Evolutionary conservation across 2,329 filamentous ascomycete genomes (phyloP), one percentile per base, ranked within the genome.

Genomic region (Trichophyton rubrum): DNA sequence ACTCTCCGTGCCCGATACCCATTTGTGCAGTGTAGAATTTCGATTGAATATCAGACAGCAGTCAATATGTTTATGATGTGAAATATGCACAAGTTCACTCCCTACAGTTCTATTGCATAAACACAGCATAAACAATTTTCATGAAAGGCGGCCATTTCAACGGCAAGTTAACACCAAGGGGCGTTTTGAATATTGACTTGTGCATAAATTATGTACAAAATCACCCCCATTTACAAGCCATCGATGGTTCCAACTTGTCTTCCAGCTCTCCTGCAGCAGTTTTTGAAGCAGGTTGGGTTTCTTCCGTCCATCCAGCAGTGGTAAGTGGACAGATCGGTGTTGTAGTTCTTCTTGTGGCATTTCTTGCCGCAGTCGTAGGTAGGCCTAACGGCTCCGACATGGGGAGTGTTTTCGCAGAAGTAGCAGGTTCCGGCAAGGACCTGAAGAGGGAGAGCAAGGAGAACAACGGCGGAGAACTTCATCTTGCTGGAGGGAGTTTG

Each of bases 321-420:
- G 43, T 61, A 61, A 11, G 24, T 61, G 33, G 43, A 35, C 13
- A 61, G 41, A 27, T 49, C 11, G 20, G 59, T 61, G 33, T 58
- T 58, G 47, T 61, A 61, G 33, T 61, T 41, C 9, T 58, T 58
- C 30, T 58, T 61, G 27, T 61, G 53, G 20, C 59, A 61, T 53
- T 61, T 61, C 55, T 58, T 61, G 40, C 59, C 59, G 45, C 59
- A 61, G 22, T 61, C 47, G 17, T 61, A 61, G 55, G 59, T 61
- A 41, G 59, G 59, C 6, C 35, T 22, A 20, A 58, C 53, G 2
- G 59, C 53, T 49, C 59, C 59, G 8, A 58, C 55, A 15, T 58
- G 30, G 13, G 55, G n/a, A 3, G n/a, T 27, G 41, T 58, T 58
- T 38, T 58, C 40, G 27, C 59, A 61, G 59, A 49, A 61, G n/a